Evolutionary conservation across 495 filamentous ascomycete genomes (phyloP), one percentile per base, ranked within the genome.

Genomic region (Neurospora sp.): DNA sequence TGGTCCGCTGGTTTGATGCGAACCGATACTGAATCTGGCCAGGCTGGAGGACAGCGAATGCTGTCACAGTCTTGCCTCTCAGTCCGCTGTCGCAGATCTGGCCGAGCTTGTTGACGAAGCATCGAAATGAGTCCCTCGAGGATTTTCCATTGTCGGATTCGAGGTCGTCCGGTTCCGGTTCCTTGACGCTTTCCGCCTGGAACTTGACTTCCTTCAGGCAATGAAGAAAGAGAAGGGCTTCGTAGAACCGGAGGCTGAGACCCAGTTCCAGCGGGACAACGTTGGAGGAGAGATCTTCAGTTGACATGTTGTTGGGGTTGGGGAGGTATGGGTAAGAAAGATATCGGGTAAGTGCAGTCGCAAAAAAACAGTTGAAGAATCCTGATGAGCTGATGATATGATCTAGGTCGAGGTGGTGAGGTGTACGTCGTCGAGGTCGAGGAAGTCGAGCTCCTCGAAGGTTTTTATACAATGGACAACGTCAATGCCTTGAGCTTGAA

Each of bases 21-120:
- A 81, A 77, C 10, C 76, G 70, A 72, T 80, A 81, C 37, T 80
- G 69, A n/a, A 78, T 70, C 1, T 11, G 54, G 3, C 75, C 77
- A 0, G 75, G 72, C 23, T 78, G 74, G 5, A 80, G 71, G 0
- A 78, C 44, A 0, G 71, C 74, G 39, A 77, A 75, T 14, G 78
- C 72, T 3, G 75, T 81, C 9, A 81, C 72, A 2, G 75, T 79
- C 2, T 73, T 74, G 14, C 73, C 75, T 16, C 72, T 42, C 0
- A 18, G 14, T 10, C 35, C 39, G 48, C 18, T 79, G 73, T 78
- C 73, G 73, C 78, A 81, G 10, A 81, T 75, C 35, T 80, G 78
- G 39, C 38, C 69, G 0, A 80, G 69, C 59, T 80, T 81, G 74
- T 81, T 75, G 39, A 79, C 73, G 20, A 80, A 80, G 40, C 75